phyloP scores from a whole-genome alignment of 2,329 filamentous ascomycete species.

The Chrysosporium queenslandicum region DNA sequence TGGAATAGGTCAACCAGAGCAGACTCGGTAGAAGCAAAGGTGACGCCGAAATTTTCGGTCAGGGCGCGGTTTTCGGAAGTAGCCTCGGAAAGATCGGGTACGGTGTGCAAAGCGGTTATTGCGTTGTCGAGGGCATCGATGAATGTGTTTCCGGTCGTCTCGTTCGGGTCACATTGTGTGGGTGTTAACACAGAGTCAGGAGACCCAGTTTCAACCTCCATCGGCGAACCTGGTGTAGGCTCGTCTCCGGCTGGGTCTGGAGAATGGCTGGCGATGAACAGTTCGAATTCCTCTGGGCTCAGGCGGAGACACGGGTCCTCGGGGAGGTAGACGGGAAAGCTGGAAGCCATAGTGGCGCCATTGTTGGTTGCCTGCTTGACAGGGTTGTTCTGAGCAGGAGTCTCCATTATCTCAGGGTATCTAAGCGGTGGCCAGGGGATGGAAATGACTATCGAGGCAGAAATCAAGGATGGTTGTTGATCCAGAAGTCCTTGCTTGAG shows the following conservation, averaged over 20 bases:
- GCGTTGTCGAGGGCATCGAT: background rate
- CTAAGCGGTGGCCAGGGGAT: too few species aligned
- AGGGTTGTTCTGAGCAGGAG: background rate
- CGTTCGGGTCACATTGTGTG: background rate
- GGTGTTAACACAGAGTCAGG: background rate
- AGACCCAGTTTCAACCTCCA: constrained; percentile 20
- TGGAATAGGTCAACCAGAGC: constrained; percentile 47
- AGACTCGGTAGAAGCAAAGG: constrained; percentile 39
- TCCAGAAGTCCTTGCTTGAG: too few species aligned
- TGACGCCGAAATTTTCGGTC: constrained; percentile 46
- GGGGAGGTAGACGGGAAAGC: constrained; percentile 14
- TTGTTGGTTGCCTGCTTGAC: background rate
- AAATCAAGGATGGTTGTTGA: too few species aligned
- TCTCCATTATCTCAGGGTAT: background rate
- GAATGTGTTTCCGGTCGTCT: constrained; percentile 4
- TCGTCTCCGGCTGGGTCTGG: background rate
- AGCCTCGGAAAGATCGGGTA: background rate
- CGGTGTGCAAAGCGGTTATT: background rate
- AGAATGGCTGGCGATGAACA: constrained; percentile 5
- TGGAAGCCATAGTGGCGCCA: constrained; percentile 13
- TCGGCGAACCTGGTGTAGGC: constrained; percentile 26
- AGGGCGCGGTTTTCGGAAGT: constrained; percentile 27
- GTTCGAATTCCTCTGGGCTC: constrained; percentile 8
- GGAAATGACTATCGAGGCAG: too few species aligned
- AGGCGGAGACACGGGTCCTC: constrained; percentile 14